A percentile compares a stretch with the other conserved stretches of the same genome.
Conservation (phyloP, 345 rosid species). For the Arabidopsis suecica region DNA sequence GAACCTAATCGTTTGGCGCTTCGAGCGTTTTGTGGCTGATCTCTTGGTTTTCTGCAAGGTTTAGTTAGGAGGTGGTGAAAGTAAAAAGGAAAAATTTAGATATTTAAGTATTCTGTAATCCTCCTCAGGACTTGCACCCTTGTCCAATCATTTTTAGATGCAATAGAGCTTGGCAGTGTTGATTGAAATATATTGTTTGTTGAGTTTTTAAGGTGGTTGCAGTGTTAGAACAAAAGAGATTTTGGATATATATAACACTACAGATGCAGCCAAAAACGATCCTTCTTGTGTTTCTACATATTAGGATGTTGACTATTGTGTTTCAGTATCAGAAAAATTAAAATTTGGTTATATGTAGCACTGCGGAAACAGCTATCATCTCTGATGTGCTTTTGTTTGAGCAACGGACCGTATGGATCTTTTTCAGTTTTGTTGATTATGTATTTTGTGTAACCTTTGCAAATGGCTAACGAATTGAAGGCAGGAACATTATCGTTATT, state of each 20-base stretch:
- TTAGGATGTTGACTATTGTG: conserved; percentile 14
- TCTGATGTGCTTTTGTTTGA: conserved; percentile 22
- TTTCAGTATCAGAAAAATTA: not conserved
- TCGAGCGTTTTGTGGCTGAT: conserved; percentile 1
- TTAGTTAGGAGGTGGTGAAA: conserved; percentile 20
- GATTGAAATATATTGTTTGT: not conserved
- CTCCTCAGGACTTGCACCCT: not conserved
- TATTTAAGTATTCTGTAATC: not conserved
- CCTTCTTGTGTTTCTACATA: conserved; percentile 21
- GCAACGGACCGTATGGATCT: not conserved
- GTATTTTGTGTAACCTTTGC: conserved; percentile 9
- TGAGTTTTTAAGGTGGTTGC: conserved; percentile 11
- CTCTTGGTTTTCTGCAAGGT: conserved; percentile 6
- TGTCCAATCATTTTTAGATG: not conserved
- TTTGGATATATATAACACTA: conserved; percentile 9
- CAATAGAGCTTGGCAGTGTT: conserved; percentile 23
- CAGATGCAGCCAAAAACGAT: not conserved
- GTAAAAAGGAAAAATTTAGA: not conserved
- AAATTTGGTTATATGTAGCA: not conserved
- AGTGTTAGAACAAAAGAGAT: conserved; percentile 5
- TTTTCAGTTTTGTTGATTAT: not conserved
- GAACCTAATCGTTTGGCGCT: not conserved
- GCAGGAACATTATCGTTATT: not conserved
- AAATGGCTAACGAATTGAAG: not conserved
- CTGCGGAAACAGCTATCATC: not conserved